Evolutionary conservation across 345 rosid genomes (phyloP).

Genomic region (Brassica nigra): DNA sequence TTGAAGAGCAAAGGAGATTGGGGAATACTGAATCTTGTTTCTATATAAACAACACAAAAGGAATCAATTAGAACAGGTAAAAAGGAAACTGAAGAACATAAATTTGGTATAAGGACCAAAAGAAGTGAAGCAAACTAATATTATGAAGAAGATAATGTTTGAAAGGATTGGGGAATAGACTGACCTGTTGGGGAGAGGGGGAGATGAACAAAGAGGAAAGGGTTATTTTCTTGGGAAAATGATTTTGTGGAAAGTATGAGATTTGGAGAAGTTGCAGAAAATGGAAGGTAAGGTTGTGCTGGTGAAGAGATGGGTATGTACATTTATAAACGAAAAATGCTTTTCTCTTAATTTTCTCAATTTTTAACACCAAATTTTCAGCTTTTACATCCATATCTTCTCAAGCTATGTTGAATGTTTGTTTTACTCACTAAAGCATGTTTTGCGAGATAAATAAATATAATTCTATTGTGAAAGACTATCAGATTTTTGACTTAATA

Average conservation of each 20-base stretch:
- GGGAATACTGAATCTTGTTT: constrained; percentile 15
- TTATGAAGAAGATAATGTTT: constrained; percentile 43
- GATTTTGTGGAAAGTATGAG: constrained; percentile 43
- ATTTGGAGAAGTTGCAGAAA: constrained; percentile 45
- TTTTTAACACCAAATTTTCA: background rate
- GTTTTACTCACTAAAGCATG: constrained; percentile 32
- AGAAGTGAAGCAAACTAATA: constrained; percentile 43
- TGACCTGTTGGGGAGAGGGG: constrained; percentile 35
- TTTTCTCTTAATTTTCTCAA: background rate
- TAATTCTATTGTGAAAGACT: background rate
- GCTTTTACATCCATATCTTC: constrained; percentile 29
- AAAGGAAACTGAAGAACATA: constrained; percentile 29
- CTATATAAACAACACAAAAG: constrained; percentile 4
- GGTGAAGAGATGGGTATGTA: constrained; percentile 41
- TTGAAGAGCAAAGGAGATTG: constrained; percentile 26
- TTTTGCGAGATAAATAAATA: constrained; percentile 26
- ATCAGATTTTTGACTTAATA: background rate
- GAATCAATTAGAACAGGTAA: constrained; percentile 10
- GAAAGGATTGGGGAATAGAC: constrained; percentile 41
- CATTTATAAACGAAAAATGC: constrained; percentile 35
- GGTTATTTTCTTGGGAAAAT: constrained; percentile 35
- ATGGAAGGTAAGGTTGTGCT: constrained; percentile 43
- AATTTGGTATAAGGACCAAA: constrained; percentile 39
- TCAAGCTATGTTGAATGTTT: constrained; percentile 22
- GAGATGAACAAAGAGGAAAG: constrained; percentile 35